phyloP scores from a whole-genome alignment of 768 basidiomycete species.

The Boletus pseudopeckii region DNA sequence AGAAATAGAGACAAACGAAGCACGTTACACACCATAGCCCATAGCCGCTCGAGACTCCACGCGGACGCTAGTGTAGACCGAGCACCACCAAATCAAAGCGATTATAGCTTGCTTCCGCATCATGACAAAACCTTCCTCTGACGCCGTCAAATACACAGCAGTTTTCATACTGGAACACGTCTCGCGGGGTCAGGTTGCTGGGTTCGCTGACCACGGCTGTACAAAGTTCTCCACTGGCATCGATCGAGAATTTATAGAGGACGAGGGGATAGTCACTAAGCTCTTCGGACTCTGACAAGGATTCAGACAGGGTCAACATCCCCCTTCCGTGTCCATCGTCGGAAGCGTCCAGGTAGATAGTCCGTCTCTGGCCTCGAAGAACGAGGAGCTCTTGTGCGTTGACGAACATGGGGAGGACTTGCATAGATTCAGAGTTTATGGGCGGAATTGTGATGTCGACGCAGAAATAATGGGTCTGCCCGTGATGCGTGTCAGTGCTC shows the following conservation, averaged over 20 bases:
- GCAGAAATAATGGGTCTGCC: constrained; percentile 9
- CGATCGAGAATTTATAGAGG: constrained; percentile 20
- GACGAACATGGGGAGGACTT: constrained; percentile 14
- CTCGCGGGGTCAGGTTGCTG: constrained; percentile 3
- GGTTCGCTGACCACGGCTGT: constrained; percentile 12
- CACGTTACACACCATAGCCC: background rate
- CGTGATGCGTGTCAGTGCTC: background rate
- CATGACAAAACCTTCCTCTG: constrained; percentile 19
- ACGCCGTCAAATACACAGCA: constrained; percentile 15
- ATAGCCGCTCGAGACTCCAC: no score
- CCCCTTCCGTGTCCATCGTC: constrained; percentile 17
- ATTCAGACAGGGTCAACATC: constrained; percentile 5
- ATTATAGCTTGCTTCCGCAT: background rate
- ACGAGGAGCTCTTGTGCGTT: constrained; percentile 11
- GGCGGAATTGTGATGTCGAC: constrained; percentile 17
- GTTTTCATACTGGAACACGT: constrained; percentile 1
- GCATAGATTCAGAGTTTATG: background rate
- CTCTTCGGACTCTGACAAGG: background rate
- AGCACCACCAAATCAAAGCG: constrained; percentile 14
- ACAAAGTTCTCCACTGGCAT: constrained; percentile 16
- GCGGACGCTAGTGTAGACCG: constrained; percentile 7
- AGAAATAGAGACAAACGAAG: background rate
- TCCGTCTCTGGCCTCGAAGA: constrained; percentile 9
- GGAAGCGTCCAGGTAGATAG: constrained; percentile 9
- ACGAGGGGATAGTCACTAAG: background rate